Evolutionary conservation across 208 protist genomes (phyloP), one percentile per base, ranked within the genome.

Genomic region (Lotmaria passim): DNA sequence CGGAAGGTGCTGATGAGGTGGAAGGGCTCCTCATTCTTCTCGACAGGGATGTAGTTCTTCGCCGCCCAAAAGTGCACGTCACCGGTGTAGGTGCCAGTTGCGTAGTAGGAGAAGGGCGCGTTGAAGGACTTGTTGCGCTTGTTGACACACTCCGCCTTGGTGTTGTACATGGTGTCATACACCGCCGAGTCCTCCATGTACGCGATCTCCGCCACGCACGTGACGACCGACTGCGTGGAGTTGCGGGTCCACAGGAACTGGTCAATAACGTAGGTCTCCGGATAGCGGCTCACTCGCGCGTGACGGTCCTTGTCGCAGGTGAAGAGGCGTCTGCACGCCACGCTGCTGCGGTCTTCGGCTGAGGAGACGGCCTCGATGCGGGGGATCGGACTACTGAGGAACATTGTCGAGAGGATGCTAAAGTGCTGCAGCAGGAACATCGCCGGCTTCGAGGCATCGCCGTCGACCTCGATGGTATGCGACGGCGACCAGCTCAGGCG

Each of bases 371-470:
- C 38, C 43, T 83, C 81, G 26, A 77, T 51, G 38, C 76, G 79
- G 28, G 78, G 80, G 24, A 91, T 81, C 2, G 86, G 80, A 15
- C 79, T 59, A 65, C 86, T 84, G 31, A 93, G 70, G 61, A 83
- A 86, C 21, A 96, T 60, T 34, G 61, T 75, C 19, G 84, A 87
- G 51, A 94, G 73, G 47, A 87, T 85, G 77, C 91, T 96, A 58
- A 96, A 91, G 79, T 96, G 91, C 76, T 96, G 91, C 41, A 96
- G 64, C 47, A 96, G 80, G 61, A 93, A 91, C 38, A 44, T 65
- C 7, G 61, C 55, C 6, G 85, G 78, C 24, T 65, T 62, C 47
- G 76, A 68, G 10, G 50, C 30, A 60, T 86, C 83, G 21, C 81
- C 86, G 41, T 70, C 50, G 14, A 83, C 60, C 68, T 85, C 86